phyloP scores from a whole-genome alignment of 2,329 filamentous ascomycete genomes.

The Neofusicoccum umdonicola region DNA sequence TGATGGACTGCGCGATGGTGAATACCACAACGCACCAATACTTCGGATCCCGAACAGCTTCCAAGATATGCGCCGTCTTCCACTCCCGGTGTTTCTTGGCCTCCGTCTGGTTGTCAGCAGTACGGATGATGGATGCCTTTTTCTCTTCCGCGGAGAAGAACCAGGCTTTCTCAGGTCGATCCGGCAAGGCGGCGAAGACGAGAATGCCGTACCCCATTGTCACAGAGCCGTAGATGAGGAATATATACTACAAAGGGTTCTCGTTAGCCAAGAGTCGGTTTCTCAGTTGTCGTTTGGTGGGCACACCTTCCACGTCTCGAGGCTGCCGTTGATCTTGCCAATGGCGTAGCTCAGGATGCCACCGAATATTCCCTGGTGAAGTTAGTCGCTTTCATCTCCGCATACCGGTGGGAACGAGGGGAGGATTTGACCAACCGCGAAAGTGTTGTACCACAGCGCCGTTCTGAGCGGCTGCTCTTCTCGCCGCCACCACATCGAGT shows the following conservation, averaged over 20 bases:
- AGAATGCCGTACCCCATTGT: background rate
- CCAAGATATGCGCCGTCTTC: background rate
- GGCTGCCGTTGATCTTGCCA: background rate
- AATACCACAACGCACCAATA: background rate
- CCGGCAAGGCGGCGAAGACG: background rate
- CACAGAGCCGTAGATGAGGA: background rate
- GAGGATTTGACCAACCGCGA: background rate
- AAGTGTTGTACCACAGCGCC: constrained; percentile 30
- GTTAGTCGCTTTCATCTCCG: constrained; percentile 62
- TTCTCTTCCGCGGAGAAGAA: background rate
- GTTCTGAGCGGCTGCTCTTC: background rate
- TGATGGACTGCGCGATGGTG: background rate
- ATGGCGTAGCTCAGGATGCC: background rate
- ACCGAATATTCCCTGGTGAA: constrained; percentile 62
- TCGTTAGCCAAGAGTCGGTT: background rate
- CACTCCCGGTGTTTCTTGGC: background rate
- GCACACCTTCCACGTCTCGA: constrained; percentile 45
- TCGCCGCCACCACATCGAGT: constrained; percentile 23
- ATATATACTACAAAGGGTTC: constrained; percentile 39
- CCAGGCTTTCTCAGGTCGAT: background rate
- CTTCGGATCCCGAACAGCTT: background rate
- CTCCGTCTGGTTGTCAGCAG: background rate
- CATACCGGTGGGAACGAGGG: no score
- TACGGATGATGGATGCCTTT: background rate
- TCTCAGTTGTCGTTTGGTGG: no score